A percentile compares a stretch with the other conserved stretches of the same genome.
Evolutionary conservation across 176 grass and related monocot genomes (phyloP).

Genomic region (Alloteropsis semialata): DNA sequence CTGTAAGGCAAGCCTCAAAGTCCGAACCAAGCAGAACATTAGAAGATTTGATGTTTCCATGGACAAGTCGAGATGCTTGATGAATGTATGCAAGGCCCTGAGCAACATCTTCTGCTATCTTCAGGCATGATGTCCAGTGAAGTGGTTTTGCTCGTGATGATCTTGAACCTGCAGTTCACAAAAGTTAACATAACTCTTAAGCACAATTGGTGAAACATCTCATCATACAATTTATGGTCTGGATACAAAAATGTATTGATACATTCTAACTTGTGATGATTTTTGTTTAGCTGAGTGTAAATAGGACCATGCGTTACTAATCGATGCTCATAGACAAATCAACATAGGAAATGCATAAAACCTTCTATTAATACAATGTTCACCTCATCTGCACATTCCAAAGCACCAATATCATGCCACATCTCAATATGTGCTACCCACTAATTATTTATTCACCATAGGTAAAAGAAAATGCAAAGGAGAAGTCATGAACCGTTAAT

Average conservation of each 20-base stretch:
- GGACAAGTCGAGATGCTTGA: constrained; percentile 87
- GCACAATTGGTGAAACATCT: neutral
- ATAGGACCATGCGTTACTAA: neutral
- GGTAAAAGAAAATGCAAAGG: neutral
- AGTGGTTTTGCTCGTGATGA: constrained; percentile 76
- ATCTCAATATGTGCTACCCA: neutral
- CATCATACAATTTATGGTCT: neutral
- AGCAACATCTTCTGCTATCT: constrained; percentile 92
- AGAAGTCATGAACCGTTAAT: neutral
- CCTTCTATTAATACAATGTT: neutral
- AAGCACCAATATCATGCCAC: neutral
- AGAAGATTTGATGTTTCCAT: constrained; percentile 84
- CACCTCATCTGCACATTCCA: neutral
- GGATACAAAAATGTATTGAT: neutral
- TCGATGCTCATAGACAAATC: neutral
- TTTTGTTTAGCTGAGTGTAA: neutral
- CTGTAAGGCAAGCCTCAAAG: constrained; percentile 93
- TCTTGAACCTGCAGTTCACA: constrained; percentile 58
- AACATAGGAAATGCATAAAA: neutral
- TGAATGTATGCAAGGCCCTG: constrained; percentile 96
- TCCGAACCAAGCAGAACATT: constrained; percentile 92
- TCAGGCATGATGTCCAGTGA: constrained; percentile 98
- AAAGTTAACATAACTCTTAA: constrained; percentile 9
- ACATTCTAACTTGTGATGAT: neutral
- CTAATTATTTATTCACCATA: neutral